Conservation (phyloP, 495 filamentous ascomycete species). For the Aspergillus heteromorphus region DNA sequence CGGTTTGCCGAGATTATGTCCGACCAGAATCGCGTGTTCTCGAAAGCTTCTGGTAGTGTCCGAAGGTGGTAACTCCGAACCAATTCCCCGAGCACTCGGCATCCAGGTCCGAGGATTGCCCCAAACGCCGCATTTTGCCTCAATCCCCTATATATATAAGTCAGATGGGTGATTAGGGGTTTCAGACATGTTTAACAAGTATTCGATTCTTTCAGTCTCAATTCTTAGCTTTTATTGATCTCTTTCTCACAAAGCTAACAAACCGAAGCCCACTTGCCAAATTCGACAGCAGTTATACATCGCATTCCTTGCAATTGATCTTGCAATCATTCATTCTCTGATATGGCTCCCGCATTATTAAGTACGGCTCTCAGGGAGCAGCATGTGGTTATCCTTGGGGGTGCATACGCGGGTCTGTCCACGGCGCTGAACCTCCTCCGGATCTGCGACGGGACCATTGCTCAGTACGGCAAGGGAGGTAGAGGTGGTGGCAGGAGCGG, state of each 20-base stretch:
- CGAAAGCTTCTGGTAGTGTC: not conserved
- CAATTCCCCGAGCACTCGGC: not conserved
- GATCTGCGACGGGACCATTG: slow-evolving; percentile 35
- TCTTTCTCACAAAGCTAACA: no score
- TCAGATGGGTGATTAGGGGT: no score
- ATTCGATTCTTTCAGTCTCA: no score
- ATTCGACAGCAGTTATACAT: not conserved
- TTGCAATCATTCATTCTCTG: not conserved
- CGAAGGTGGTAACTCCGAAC: not conserved
- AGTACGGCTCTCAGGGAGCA: not conserved
- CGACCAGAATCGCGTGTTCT: not conserved
- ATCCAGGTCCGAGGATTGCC: not conserved
- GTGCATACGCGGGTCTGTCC: slow-evolving; percentile 55
- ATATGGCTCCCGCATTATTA: not conserved
- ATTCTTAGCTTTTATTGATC: no score
- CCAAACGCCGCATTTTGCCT: not conserved
- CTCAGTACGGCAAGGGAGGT: slow-evolving; percentile 7
- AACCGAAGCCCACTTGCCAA: not conserved
- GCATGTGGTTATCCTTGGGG: slow-evolving; percentile 38
- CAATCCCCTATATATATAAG: not conserved
- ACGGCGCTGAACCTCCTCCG: slow-evolving; percentile 51
- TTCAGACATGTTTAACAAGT: no score
- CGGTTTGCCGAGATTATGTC: not conserved
- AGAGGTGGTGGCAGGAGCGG: not conserved
- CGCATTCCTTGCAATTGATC: not conserved